phyloP scores from a whole-genome alignment of 805 yeast genomes.

The Saccharomyces mikatae region DNA sequence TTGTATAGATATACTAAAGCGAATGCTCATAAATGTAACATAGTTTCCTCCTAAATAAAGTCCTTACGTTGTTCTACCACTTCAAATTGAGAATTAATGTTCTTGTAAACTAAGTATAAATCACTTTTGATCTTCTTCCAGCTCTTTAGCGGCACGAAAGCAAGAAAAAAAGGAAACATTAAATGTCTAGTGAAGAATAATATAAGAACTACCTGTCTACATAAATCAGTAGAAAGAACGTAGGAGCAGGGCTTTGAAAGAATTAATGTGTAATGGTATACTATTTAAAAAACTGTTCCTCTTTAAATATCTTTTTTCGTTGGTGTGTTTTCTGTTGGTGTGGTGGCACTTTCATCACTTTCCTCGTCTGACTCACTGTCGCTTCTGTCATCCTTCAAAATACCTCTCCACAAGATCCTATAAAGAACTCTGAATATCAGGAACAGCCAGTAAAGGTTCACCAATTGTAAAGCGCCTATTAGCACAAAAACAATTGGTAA shows the following conservation, averaged over 20 bases:
- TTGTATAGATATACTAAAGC: neutral
- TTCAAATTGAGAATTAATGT: neutral
- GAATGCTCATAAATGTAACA: neutral
- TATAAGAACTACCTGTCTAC: neutral
- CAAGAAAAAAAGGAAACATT: neutral
- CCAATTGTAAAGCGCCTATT: slow-evolving; percentile 66
- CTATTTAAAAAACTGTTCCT: neutral
- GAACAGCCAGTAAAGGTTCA: slow-evolving; percentile 76
- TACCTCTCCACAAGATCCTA: slow-evolving; percentile 49
- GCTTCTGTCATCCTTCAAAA: slow-evolving; percentile 65
- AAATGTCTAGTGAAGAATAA: neutral
- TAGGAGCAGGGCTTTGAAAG: neutral
- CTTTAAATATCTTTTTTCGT: neutral
- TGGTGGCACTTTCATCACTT: slow-evolving; percentile 21
- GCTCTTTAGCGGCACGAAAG: neutral
- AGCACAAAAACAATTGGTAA: slow-evolving; percentile 76
- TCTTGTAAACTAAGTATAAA: neutral
- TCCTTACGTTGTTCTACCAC: too few relatives aligned
- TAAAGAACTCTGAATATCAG: slow-evolving; percentile 65
- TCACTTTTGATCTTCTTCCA: neutral
- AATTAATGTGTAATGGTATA: neutral
- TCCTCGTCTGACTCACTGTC: slow-evolving; percentile 59
- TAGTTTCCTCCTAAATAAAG: neutral
- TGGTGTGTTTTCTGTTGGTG: neutral
- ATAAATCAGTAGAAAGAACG: neutral